Evolutionary conservation across 1,139 yeast genomes (phyloP).

Genomic region (Geotrichum reessii): DNA sequence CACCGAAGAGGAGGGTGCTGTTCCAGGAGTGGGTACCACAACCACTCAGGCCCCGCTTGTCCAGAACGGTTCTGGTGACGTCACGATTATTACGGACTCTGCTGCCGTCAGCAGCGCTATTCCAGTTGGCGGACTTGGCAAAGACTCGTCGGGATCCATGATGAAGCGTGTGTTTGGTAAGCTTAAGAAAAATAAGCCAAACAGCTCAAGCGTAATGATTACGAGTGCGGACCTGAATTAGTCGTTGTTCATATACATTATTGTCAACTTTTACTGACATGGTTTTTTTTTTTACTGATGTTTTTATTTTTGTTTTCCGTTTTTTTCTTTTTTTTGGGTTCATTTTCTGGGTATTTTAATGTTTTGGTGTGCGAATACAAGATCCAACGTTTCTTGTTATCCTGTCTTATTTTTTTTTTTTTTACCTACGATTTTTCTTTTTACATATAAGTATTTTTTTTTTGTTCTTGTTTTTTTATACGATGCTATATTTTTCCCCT

Average conservation of each 20-base stretch:
- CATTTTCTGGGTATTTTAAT: not conserved
- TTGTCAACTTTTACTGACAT: not conserved
- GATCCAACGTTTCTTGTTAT: no score
- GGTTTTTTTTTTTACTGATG: not conserved
- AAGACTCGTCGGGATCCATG: slow-evolving; percentile 16
- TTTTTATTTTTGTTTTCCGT: not conserved
- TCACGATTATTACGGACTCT: not conserved
- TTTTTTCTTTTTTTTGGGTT: not conserved
- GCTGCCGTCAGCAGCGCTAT: slow-evolving; percentile 11
- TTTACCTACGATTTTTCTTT: no score
- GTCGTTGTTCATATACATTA: not conserved
- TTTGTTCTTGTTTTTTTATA: no score
- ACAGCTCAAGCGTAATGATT: slow-evolving; percentile 12
- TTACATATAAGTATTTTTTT: no score
- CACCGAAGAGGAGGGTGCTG: slow-evolving; percentile 21
- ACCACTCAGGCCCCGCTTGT: not conserved
- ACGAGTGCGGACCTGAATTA: slow-evolving; percentile 19
- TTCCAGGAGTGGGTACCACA: slow-evolving; percentile 12
- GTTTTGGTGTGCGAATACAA: not conserved
- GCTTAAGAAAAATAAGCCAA: slow-evolving; percentile 21
- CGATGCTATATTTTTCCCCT: no score
- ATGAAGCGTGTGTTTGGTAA: slow-evolving; percentile 30
- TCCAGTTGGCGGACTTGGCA: slow-evolving; percentile 26
- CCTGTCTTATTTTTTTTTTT: no score
- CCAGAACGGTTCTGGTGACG: slow-evolving; percentile 1